Percentiles rank a stretch among this genome's conserved stretches.
Conservation (phyloP, 2,329 filamentous ascomycete genomes). For the Trichoderma guizhouense region DNA sequence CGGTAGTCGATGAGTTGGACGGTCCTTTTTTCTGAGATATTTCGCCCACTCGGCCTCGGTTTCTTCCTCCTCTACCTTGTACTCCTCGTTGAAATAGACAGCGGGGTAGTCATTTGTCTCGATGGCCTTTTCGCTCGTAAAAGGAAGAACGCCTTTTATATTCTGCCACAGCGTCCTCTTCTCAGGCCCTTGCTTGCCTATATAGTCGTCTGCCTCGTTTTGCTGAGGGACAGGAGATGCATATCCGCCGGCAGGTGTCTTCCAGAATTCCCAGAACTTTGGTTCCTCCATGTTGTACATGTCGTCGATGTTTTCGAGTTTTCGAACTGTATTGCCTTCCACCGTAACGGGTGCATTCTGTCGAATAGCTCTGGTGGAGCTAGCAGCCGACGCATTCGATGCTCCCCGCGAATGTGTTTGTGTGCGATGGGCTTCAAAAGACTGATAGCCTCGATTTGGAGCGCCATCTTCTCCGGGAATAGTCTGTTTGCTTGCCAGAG, state of each 20-base stretch:
- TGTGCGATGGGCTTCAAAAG: constrained; percentile 32
- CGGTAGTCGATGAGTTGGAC: constrained; percentile 79
- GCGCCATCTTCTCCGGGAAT: constrained; percentile 23
- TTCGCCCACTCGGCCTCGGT: constrained; percentile 72
- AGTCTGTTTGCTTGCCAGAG: not conserved
- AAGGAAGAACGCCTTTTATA: constrained; percentile 49
- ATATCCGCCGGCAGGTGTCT: constrained; percentile 58
- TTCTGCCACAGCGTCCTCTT: constrained; percentile 51
- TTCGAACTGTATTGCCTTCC: constrained; percentile 51
- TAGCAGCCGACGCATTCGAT: constrained; percentile 39
- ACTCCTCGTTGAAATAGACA: constrained; percentile 58
- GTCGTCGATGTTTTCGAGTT: constrained; percentile 46
- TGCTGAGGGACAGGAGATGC: constrained; percentile 60
- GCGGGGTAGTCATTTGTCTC: constrained; percentile 54
- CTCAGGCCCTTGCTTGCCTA: constrained; percentile 32
- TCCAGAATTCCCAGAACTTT: constrained; percentile 63
- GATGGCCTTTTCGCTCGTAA: constrained; percentile 44
- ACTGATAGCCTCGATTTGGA: constrained; percentile 25
- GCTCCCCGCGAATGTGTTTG: constrained; percentile 35
- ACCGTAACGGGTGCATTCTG: not conserved
- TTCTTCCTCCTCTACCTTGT: constrained; percentile 55
- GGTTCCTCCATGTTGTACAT: constrained; percentile 46
- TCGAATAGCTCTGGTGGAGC: constrained; percentile 31
- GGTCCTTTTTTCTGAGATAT: constrained; percentile 76
- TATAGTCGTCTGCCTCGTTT: constrained; percentile 39